These are phyloP conservation scores for Zoysia japonica DNA, from an alignment of 176 grass and related monocot genomes.

Conservation along the genomic window DNA sequence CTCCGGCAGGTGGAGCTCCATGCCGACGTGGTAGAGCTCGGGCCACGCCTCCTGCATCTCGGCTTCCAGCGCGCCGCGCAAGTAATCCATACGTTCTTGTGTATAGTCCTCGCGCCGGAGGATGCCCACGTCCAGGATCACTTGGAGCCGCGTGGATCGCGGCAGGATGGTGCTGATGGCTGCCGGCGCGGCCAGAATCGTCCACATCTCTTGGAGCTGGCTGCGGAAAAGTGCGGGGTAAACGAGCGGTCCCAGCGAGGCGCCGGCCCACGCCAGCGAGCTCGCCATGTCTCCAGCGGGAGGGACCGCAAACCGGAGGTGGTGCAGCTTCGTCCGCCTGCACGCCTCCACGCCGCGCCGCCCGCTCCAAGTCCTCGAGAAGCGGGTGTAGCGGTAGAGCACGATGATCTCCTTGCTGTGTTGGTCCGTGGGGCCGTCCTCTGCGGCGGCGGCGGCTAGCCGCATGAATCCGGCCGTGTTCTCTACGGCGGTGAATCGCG, in stretches of 20 bases:
- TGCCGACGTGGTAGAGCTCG: neutral
- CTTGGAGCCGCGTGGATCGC: neutral
- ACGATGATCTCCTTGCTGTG: constrained; percentile 3
- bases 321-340: neutral
- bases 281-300: neutral
- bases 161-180: neutral
- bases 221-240: neutral
- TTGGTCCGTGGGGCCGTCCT: too few species aligned
- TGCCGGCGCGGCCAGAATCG: neutral
- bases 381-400: constrained; percentile 33
- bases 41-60: neutral
- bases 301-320: neutral
- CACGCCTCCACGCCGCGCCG: neutral
- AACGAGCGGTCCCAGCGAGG: constrained; percentile 13
- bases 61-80: constrained; percentile 9
- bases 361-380: neutral
- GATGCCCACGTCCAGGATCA: constrained; percentile 35
- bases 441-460: neutral
- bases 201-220: constrained; percentile 5
- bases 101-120: constrained; percentile 11
- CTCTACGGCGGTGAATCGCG: neutral
- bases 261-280: constrained; percentile 5
- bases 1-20: constrained; percentile 11
- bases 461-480: constrained; percentile 24
- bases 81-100: neutral